These are phyloP conservation scores for Mytilinidion resinicola DNA, from an alignment of 495 filamentous ascomycete genomes.

Conservation along the genomic window DNA sequence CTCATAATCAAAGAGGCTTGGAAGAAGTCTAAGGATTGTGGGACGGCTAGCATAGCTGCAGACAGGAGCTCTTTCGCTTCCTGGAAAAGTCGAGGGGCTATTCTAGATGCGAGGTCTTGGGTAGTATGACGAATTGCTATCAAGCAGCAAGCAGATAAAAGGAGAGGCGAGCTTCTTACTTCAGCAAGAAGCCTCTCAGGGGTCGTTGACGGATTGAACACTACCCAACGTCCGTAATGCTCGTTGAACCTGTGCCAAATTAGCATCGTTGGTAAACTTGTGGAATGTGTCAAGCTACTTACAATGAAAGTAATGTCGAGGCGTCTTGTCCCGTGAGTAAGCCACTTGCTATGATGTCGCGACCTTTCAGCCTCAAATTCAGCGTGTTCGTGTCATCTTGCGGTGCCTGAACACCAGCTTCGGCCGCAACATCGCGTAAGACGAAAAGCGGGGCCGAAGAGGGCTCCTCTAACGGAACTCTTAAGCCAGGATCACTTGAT, in stretches of 20 bases:
- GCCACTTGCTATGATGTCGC: conserved; percentile 26
- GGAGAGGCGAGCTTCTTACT: conserved; percentile 37
- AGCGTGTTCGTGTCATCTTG: conserved; percentile 22
- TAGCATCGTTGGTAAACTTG: not conserved
- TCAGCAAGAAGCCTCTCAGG: conserved; percentile 26
- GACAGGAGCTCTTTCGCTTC: conserved; percentile 38
- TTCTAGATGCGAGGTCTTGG: conserved; percentile 34
- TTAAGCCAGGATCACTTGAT: not conserved
- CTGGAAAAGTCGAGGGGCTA: conserved; percentile 40
- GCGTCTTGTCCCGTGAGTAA: conserved; percentile 9
- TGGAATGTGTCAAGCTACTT: not conserved
- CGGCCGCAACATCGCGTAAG: not conserved
- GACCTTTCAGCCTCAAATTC: conserved; percentile 34
- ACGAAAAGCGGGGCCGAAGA: not conserved
- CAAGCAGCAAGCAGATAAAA: conserved; percentile 41
- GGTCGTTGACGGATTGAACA: conserved; percentile 33
- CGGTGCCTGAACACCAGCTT: conserved; percentile 1
- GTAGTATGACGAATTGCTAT: conserved; percentile 44
- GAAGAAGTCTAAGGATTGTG: conserved; percentile 43
- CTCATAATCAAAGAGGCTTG: conserved; percentile 41
- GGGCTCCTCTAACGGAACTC: conserved; percentile 30
- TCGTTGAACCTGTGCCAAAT: conserved; percentile 21
- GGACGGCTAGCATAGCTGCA: conserved; percentile 33
- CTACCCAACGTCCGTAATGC: conserved; percentile 43
- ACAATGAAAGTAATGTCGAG: conserved; percentile 25